Percentiles rank a stretch among this genome's conserved stretches.
Conservation (phyloP, 2,329 filamentous ascomycete genomes). For the Fusarium napiforme region DNA sequence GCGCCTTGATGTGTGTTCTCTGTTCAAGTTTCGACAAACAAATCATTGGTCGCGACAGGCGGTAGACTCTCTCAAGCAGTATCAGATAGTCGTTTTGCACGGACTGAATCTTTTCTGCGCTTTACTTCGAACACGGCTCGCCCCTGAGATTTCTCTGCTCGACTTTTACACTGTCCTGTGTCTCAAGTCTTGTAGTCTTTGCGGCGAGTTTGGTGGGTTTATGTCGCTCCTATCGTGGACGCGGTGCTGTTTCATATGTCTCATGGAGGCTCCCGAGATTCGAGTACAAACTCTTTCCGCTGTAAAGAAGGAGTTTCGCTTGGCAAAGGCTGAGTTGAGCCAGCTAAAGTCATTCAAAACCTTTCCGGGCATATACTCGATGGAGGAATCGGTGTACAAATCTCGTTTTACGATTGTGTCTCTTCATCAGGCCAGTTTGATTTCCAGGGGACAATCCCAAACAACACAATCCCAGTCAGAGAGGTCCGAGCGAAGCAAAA, state of each 20-base stretch:
- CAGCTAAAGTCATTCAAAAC: background rate
- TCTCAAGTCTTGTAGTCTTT: constrained; percentile 45
- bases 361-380: background rate
- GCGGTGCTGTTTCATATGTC: constrained; percentile 47
- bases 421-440: background rate
- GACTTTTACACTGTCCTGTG: constrained; percentile 45
- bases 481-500: background rate
- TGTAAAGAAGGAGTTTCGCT: background rate
- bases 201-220: constrained; percentile 42
- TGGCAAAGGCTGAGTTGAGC: background rate
- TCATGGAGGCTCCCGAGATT: constrained; percentile 21
- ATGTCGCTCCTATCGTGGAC: constrained; percentile 43
- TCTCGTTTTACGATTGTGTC: background rate
- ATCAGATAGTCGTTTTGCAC: constrained; percentile 41
- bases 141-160: constrained; percentile 38
- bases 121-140: constrained; percentile 46
- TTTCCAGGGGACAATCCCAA: background rate
- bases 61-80: constrained; percentile 45
- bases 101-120: constrained; percentile 49
- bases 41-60: constrained; percentile 42
- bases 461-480: accelerated
- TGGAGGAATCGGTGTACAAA: background rate
- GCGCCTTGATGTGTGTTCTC: constrained; percentile 46
- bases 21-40: constrained; percentile 48
- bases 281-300: background rate